Percentiles rank a stretch among this genome's conserved stretches.
phyloP scores from a whole-genome alignment of 2,329 filamentous ascomycete species.

The Gliomastix tumulicola region DNA sequence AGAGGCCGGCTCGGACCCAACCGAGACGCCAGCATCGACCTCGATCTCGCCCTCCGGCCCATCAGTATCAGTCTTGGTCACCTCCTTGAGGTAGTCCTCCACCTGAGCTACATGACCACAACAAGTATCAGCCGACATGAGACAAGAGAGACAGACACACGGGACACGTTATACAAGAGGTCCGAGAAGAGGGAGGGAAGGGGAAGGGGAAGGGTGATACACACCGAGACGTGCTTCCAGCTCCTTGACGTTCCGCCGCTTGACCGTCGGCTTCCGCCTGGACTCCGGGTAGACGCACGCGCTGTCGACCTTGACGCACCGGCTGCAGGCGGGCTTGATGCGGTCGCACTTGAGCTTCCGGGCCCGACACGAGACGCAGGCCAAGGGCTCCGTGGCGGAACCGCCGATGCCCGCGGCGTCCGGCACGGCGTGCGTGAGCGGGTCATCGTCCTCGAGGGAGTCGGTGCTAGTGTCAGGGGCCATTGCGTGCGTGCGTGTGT shows the following conservation, averaged over 20 bases:
- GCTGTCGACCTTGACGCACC: constrained; percentile 67
- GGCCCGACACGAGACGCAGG: constrained; percentile 76
- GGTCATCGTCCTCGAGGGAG: background rate
- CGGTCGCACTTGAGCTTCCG: constrained; percentile 87
- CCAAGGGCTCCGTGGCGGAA: constrained; percentile 47
- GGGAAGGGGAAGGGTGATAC: constrained; percentile 7
- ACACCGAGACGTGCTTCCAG: constrained; percentile 80
- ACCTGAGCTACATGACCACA: constrained; percentile 57
- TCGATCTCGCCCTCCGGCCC: constrained; percentile 12
- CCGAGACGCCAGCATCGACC: too few species aligned
- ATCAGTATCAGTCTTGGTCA: constrained; percentile 30
- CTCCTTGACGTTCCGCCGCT: constrained; percentile 84
- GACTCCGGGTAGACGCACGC: constrained; percentile 87
- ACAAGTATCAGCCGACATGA: too few species aligned
- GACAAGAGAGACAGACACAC: background rate
- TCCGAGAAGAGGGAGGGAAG: background rate
- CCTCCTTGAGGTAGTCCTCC: constrained; percentile 69
- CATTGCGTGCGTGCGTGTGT: too few species aligned
- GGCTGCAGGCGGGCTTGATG: constrained; percentile 68
- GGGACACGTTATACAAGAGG: too few species aligned
- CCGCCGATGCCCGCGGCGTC: constrained; percentile 1
- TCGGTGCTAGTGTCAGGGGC: background rate
- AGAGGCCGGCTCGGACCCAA: too few species aligned
- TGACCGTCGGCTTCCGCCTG: constrained; percentile 79
- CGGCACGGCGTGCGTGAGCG: background rate